These are phyloP conservation scores for Penicillium sclerotiorum DNA, from an alignment of 2,329 filamentous ascomycete genomes.

Conservation along the genomic window DNA sequence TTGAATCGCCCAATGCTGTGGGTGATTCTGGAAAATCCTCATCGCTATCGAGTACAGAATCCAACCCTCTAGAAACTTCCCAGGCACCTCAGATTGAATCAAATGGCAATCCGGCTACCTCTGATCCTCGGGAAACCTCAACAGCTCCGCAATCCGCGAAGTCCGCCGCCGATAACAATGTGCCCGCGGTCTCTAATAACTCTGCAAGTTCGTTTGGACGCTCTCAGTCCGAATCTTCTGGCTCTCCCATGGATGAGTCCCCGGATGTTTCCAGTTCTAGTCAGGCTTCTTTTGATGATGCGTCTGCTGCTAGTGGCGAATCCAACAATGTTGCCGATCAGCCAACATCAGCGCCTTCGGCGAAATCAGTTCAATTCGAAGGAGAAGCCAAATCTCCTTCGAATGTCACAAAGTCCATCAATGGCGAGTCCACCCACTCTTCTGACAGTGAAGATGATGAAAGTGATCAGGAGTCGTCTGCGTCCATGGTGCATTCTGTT, in stretches of 20 bases:
- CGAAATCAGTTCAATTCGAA: neutral
- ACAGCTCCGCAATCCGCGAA: too few relatives aligned
- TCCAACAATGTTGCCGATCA: too few relatives aligned
- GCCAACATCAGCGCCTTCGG: neutral
- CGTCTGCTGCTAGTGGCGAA: slow-evolving; percentile 16
- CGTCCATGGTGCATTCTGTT: neutral
- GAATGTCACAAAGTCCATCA: neutral
- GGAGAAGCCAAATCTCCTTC: neutral
- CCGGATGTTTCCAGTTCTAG: slow-evolving; percentile 25
- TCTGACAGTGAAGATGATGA: slow-evolving; percentile 1
- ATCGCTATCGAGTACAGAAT: slow-evolving; percentile 15
- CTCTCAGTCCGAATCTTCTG: slow-evolving; percentile 28
- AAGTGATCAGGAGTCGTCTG: slow-evolving; percentile 4
- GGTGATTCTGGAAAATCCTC: slow-evolving; percentile 26
- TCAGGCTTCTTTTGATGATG: slow-evolving; percentile 19
- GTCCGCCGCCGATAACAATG: too few relatives aligned
- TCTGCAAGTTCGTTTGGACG: slow-evolving; percentile 20
- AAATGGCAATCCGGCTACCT: neutral
- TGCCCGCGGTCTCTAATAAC: neutral
- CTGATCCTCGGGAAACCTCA: neutral
- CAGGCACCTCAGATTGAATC: neutral
- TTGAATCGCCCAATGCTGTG: slow-evolving; percentile 36
- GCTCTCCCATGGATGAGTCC: slow-evolving; percentile 45
- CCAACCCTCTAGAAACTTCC: too few relatives aligned
- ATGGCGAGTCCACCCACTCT: neutral